Base-by-base conservation (phyloP, 305 asterid species). In the Plantago lanceolata region DNA sequence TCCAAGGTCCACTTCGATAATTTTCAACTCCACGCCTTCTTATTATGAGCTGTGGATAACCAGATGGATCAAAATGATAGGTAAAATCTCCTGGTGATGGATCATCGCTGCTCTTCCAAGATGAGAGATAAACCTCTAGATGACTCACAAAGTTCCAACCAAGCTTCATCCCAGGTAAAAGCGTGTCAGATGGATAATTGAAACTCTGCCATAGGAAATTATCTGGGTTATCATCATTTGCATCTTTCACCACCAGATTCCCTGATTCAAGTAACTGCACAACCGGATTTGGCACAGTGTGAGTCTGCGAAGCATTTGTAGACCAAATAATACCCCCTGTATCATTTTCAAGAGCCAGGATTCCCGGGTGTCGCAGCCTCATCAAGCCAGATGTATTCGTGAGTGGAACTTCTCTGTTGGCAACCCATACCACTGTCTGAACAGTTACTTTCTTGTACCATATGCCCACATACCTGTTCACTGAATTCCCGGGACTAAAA, bases 1-100 rank as follows among this genome's bases (percentile, higher is more conserved):
- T 68, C 76, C 72, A 49, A 18, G 55, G 19, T 49, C 55, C 55
- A 2, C 57, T 44, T 48, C 75, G 60, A 21, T 11, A 50, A 19
- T 0, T 8, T 3, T 1, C 55, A 1, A 12, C 49, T 14, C n/a
- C 49, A 33, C 47, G 64, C 18, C 21, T 4, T 33, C 43, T 14
- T 14, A 65, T 3, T 16, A 65, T 9, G 16, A 15, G 7, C 19
- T 65, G 69, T 19, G 69, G 69, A 37, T 65, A 65, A 5, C 69
- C 69, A 1, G 21, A 19, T 0, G 60, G 37, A 19, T 65, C 69
- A 24, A 17, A 19, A 50, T 17, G 37, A 53, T 18, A 53, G 14
- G 61, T 19, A 0, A 18, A 53, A 8, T 51, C 37, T 15, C 69
- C 69, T 65, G 37, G 69, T 21, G 67, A 59, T 49, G 59, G 67